A percentile compares a stretch with the other conserved stretches of the same genome.
Conservation (phyloP, 1,284 basidiomycete genomes). For the Amylostereum chailletii region DNA sequence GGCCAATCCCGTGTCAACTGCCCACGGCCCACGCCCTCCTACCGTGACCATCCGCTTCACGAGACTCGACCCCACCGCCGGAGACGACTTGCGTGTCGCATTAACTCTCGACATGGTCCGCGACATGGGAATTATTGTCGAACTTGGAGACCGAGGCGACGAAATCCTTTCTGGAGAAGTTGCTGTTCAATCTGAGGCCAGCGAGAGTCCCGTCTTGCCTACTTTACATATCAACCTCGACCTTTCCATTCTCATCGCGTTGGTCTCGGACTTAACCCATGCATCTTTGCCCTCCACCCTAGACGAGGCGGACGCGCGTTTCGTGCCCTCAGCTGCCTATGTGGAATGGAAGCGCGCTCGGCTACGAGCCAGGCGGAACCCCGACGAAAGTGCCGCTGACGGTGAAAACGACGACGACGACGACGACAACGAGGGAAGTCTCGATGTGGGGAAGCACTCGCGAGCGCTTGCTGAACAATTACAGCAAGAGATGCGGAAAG, state of each 20-base stretch:
- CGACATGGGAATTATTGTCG: conserved; percentile 56
- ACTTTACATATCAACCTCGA: conserved; percentile 67
- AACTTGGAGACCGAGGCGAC: conserved; percentile 50
- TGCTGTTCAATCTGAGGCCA: conserved; percentile 11
- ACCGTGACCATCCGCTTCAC: conserved; percentile 59
- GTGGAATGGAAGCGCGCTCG: conserved; percentile 44
- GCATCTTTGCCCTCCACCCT: conserved; percentile 48
- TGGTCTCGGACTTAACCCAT: conserved; percentile 78
- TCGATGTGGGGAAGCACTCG: conserved; percentile 38
- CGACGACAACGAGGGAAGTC: conserved; percentile 21
- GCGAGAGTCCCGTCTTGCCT: conserved; percentile 27
- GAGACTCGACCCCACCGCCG: conserved; percentile 47
- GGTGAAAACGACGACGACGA: conserved; percentile 16
- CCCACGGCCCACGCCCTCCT: conserved; percentile 21
- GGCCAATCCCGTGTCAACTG: conserved; percentile 34
- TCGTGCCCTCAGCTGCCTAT: conserved; percentile 46
- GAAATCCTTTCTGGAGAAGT: conserved; percentile 12
- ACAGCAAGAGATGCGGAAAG: conserved; percentile 63
- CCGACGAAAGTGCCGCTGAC: conserved; percentile 7
- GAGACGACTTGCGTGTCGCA: conserved; percentile 50
- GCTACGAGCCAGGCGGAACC: conserved; percentile 20
- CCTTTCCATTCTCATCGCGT: conserved; percentile 72
- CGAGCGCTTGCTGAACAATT: conserved; percentile 57
- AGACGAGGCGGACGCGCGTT: conserved; percentile 54
- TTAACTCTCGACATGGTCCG: conserved; percentile 48